phyloP scores from a whole-genome alignment of 805 yeast genomes.

The Saturnispora galanensis region DNA sequence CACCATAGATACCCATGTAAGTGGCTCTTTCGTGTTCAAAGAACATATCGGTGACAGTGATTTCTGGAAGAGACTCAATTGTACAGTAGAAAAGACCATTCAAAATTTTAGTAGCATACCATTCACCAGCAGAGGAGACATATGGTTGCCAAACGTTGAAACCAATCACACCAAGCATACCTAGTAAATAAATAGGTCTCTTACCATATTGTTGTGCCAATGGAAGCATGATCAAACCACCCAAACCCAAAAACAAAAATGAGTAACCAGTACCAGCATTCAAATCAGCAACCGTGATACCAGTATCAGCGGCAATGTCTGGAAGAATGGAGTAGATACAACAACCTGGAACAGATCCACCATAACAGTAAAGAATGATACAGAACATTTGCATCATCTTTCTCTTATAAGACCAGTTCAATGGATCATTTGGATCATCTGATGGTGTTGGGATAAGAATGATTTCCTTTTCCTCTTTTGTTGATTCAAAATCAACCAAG shows the following conservation, averaged over 20 bases:
- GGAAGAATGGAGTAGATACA: constrained; percentile 17
- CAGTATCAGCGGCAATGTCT: constrained; percentile 22
- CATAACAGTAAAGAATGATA: constrained; percentile 29
- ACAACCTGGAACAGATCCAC: constrained; percentile 20
- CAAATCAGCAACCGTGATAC: constrained; percentile 24
- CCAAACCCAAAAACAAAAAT: constrained; percentile 33
- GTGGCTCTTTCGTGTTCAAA: constrained; percentile 43
- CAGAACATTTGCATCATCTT: constrained; percentile 39
- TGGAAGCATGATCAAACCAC: constrained; percentile 30
- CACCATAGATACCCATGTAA: constrained; percentile 41
- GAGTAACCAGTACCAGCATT: constrained; percentile 31
- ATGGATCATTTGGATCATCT: constrained; percentile 60
- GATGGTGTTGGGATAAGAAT: constrained; percentile 59
- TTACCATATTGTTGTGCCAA: constrained; percentile 31
- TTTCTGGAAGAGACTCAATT: constrained; percentile 40
- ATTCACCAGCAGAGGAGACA: constrained; percentile 23
- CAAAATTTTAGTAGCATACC: constrained; percentile 25
- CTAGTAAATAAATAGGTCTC: constrained; percentile 28
- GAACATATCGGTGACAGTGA: constrained; percentile 39
- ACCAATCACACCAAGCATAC: constrained; percentile 23
- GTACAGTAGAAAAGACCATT: constrained; percentile 28
- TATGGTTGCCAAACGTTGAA: constrained; percentile 29
- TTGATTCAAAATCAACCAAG: constrained; percentile 32
- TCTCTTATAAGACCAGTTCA: constrained; percentile 47
- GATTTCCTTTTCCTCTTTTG: constrained; percentile 24